phyloP scores from a whole-genome alignment of 2,329 filamentous ascomycete species.

The Neofusicoccum laricinum region DNA sequence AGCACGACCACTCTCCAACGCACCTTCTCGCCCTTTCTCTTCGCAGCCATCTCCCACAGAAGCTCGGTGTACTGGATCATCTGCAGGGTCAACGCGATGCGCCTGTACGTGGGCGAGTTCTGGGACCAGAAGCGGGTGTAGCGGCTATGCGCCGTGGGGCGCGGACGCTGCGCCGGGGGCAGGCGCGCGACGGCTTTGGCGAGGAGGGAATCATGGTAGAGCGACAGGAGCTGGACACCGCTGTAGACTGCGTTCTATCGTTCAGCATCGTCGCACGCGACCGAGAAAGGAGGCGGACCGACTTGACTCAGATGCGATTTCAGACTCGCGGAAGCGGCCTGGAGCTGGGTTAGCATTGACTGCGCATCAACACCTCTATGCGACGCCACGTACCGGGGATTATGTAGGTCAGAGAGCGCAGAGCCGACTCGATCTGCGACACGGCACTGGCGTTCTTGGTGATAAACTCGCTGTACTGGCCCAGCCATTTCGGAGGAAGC shows the following conservation, averaged over 20 bases:
- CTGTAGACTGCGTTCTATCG: constrained; percentile 63
- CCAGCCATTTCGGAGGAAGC: constrained; percentile 63
- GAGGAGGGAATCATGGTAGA: constrained; percentile 90
- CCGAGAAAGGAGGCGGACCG: constrained; percentile 29
- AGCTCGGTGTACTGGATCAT: constrained; percentile 94
- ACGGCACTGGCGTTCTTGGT: constrained; percentile 92
- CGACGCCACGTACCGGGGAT: constrained; percentile 66
- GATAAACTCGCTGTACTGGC: constrained; percentile 84
- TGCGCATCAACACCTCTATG: neutral
- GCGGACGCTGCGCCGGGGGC: constrained; percentile 50
- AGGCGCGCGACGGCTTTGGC: constrained; percentile 60
- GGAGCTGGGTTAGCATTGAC: neutral
- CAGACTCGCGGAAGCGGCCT: constrained; percentile 86
- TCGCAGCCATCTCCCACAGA: constrained; percentile 95
- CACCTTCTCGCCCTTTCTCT: constrained; percentile 74
- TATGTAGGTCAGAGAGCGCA: constrained; percentile 92
- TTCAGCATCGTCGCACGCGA: constrained; percentile 22
- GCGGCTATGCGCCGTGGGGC: constrained; percentile 57
- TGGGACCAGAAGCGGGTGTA: constrained; percentile 64
- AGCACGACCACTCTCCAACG: constrained; percentile 86
- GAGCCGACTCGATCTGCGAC: constrained; percentile 88
- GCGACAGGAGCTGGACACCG: constrained; percentile 80
- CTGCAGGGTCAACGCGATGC: constrained; percentile 77
- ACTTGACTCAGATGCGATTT: constrained; percentile 88
- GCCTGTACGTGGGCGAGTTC: constrained; percentile 68